Evolutionary conservation across 345 rosid genomes (phyloP).

Genomic region (Salix arbutifolia): DNA sequence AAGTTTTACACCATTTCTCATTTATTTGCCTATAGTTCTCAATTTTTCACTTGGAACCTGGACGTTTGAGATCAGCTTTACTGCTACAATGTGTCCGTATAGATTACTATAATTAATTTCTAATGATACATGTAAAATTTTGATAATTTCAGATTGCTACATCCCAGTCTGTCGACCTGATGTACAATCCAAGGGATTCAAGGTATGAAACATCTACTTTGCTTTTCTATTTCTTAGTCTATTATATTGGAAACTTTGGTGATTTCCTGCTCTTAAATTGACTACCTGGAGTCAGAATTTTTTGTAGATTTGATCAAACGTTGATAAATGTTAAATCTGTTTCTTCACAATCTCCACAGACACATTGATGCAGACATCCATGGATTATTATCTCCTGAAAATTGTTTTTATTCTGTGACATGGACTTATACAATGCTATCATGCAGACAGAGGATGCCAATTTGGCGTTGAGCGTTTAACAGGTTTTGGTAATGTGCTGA

Average conservation of each 20-base stretch:
- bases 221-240: neutral
- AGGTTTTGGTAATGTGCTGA: neutral
- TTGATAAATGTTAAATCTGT: neutral
- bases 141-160: neutral
- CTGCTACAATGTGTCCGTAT: neutral
- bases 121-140: neutral
- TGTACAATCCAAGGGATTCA: neutral
- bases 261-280: neutral
- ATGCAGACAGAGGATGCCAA: neutral
- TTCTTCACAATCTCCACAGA: neutral
- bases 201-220: neutral
- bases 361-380: neutral
- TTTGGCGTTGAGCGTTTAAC: neutral
- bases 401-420: neutral
- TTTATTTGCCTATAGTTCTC: neutral
- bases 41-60: neutral
- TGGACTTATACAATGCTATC: neutral
- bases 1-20: neutral
- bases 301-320: neutral
- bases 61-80: neutral
- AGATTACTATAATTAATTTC: neutral
- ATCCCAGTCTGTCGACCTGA: neutral
- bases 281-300: neutral
- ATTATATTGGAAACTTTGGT: neutral
- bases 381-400: neutral